Evolutionary conservation across 2,329 filamentous ascomycete species (phyloP).

Genomic region (Penicillium brasilianum): DNA sequence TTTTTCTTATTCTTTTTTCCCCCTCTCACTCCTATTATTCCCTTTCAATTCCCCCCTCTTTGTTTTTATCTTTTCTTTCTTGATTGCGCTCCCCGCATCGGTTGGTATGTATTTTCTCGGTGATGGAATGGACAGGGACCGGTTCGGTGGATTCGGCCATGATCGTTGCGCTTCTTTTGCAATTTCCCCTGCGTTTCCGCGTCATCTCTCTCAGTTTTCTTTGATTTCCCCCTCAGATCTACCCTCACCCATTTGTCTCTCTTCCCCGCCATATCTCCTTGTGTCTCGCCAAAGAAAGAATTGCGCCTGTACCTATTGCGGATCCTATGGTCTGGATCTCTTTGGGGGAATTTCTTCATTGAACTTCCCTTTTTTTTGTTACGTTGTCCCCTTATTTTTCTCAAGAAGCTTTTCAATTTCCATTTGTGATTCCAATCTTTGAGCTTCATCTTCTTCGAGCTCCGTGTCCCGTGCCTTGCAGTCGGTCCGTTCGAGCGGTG

Average conservation of each 20-base stretch:
- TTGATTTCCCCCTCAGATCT: conserved; percentile 9
- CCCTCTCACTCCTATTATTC: conserved; percentile 35
- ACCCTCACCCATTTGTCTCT: neutral
- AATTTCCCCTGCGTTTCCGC: conserved; percentile 24
- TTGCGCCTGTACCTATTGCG: conserved; percentile 31
- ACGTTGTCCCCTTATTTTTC: neutral
- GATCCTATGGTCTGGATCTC: conserved; percentile 18
- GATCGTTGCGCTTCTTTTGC: conserved; percentile 23
- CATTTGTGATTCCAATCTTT: conserved; percentile 27
- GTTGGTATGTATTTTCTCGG: conserved; percentile 33
- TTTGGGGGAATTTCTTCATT: conserved; percentile 20
- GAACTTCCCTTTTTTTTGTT: conserved; percentile 31
- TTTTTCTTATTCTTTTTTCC: conserved; percentile 39
- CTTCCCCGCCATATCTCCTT: conserved; percentile 15
- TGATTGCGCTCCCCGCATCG: conserved; percentile 36
- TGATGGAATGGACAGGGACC: conserved; percentile 22
- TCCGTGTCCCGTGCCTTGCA: neutral
- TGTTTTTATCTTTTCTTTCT: conserved; percentile 36
- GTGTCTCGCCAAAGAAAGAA: conserved; percentile 28
- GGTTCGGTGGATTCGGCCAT: conserved; percentile 30
- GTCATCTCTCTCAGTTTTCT: conserved; percentile 22
- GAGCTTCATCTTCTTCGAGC: neutral
- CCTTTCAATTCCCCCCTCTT: conserved; percentile 33
- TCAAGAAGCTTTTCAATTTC: conserved; percentile 30
- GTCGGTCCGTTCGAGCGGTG: neutral